Base-by-base conservation (phyloP, 192 early-diverging fungal genomes). In the Umbelopsis sp. region DNA sequence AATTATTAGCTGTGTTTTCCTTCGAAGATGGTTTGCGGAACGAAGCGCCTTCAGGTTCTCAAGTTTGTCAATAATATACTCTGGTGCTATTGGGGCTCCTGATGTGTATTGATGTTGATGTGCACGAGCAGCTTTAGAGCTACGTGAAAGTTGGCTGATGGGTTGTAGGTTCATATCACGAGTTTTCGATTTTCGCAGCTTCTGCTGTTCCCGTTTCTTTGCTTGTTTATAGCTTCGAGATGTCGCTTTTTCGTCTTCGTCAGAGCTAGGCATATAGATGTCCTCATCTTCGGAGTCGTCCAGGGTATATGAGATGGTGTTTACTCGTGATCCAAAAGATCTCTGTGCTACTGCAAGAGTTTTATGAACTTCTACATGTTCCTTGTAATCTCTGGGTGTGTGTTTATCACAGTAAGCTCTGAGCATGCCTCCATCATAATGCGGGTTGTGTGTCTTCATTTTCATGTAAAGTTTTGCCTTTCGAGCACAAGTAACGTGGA, bases 401-500 rank as follows among this genome's bases (percentile, higher is more conserved):
- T 99, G 98, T 69, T 90, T 89, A 74, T 98, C 96, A 75, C 98
- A 99, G 66, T 86, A 97, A 6, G 90, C 90, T 17, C 88, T 83
- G 34, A 91, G 84, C 21, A 88, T 77, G 20, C 89, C 77, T 41
- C 75, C 71, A 71, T 96, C 91, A 22, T 82, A 84, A 52, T 86
- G 82, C 25, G 79, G 77, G 38, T 75, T 75, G 36, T 84, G 87
- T 11, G 85, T 67, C 36, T 91, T 88, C 73, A 94, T 92, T 25
- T 89, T 87, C 94, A 99, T 97, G 70, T 88, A 93, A 3, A 99
- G 81, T 53, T 89, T 88, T 2, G 94, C 94, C 65, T 89, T 90
- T 4, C 95, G 87, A 10, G 96, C 98, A 69, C 98, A 99, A 0
- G 94, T 94, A 1, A 91, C 90, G 79, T 99, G 98, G 76, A 96